phyloP scores from a whole-genome alignment of 2,329 filamentous ascomycete genomes.

The Scolecobasidium constrictum region DNA sequence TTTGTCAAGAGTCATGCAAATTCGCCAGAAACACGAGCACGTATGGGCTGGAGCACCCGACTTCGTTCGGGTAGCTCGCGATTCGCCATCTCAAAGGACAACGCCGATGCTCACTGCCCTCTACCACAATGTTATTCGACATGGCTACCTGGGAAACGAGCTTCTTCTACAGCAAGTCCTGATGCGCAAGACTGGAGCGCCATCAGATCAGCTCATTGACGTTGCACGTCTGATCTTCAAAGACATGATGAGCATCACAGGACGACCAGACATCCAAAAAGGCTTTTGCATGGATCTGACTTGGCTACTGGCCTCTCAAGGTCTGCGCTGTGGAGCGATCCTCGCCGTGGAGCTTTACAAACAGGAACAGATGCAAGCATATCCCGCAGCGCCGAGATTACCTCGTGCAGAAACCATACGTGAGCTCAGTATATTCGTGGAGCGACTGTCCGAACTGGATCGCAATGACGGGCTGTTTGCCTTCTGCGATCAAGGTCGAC shows the following conservation, averaged over 20 bases:
- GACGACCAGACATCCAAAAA: conserved; percentile 26
- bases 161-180: conserved; percentile 50
- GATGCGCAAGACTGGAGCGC: conserved; percentile 29
- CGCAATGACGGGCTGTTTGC: conserved; percentile 27
- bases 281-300: conserved; percentile 33
- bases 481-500: conserved; percentile 29
- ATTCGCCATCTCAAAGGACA: conserved; percentile 3
- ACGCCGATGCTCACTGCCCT: conserved; percentile 29
- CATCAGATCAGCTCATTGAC: conserved; percentile 24
- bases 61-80: conserved; percentile 18
- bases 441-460: conserved; percentile 26
- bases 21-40: conserved; percentile 15
- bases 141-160: conserved; percentile 45
- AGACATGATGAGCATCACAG: conserved; percentile 25
- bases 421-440: conserved; percentile 32
- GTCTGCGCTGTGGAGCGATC: conserved; percentile 30
- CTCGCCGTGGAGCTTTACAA: conserved; percentile 33
- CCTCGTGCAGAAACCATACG: conserved; percentile 34
- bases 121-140: conserved; percentile 31
- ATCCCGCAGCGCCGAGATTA: conserved; percentile 18
- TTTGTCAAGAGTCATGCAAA: conserved; percentile 23
- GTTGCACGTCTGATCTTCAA: conserved; percentile 27
- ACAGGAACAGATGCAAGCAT: conserved; percentile 23
- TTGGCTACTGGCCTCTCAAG: conserved; percentile 26
- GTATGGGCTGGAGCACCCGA: conserved; percentile 18